Evolutionary conservation across 2,329 filamentous ascomycete species (phyloP), one percentile per base, ranked within the genome.

Genomic region (Fusarium xylarioides): DNA sequence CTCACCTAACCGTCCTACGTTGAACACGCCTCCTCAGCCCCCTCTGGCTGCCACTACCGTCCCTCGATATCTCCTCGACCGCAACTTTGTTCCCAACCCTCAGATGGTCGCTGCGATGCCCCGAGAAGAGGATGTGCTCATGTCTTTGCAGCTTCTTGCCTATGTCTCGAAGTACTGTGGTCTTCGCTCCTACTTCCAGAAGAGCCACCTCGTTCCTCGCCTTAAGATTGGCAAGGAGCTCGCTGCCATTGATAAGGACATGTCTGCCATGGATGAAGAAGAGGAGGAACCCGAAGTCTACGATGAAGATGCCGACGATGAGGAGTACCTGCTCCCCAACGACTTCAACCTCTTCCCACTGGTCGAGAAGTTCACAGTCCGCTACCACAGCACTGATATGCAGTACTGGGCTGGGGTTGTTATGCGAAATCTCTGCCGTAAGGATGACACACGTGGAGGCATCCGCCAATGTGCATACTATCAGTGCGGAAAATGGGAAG

Each of bases 111-210:
- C 95, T 34, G 92, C 95, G 16, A 97, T 98, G 93, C 96, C 96
- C 15, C 91, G 96, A 56, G 96, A 99, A 77, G 96, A 99, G 82
- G 96, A 99, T 78, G 96, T 99, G 5, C 87, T 99, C 72, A 98
- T 99, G 95, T 98, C 96, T 11, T 88, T 99, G 42, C 96, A 99
- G 82, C 89, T 99, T 26, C 89, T 99, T 50, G 96, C 96, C 21
- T 99, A 99, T 81, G 95, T 99, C 63, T 98, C 95, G 30, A 99
- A 99, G 82, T 99, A 99, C 83, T 98, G 96, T 86, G 97, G 97
- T 77, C 89, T 99, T 35, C 91, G 96, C 23, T 92, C 94, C 9
- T 99, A 98, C 82, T 99, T 99, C 81, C 96, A 99, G 80, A 90
- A 93, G 81, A 97, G 95, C 43, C 96, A 99, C 79, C 87, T 98